A percentile compares a stretch with the other conserved stretches of the same genome.
These are phyloP conservation scores for Teratosphaeriaceae sp. DNA, from an alignment of 2,329 filamentous ascomycete species.

Conservation along the genomic window DNA sequence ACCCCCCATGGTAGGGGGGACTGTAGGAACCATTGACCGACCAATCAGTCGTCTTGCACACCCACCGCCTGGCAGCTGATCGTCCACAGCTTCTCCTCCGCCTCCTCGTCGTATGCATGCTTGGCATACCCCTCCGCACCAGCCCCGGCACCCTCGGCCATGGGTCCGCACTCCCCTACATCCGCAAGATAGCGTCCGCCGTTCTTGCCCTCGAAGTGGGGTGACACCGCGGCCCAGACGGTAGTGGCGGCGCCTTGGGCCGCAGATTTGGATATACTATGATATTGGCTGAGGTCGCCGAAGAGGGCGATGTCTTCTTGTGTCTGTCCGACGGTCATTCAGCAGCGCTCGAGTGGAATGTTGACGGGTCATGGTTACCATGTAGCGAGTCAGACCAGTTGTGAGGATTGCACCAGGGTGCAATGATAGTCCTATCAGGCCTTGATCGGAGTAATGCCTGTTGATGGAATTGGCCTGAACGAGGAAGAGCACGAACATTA, in stretches of 20 bases:
- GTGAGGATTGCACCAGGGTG: slow-evolving; percentile 41
- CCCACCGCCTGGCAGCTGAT: slow-evolving; percentile 29
- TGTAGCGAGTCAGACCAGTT: slow-evolving; percentile 11
- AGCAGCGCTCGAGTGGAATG: no score
- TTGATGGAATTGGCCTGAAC: slow-evolving; percentile 49
- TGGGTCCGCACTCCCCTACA: slow-evolving; percentile 30
- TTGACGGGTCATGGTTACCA: no score
- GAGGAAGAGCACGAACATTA: no score
- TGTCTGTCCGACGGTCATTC: no score
- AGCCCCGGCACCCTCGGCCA: slow-evolving; percentile 16
- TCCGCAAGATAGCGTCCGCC: slow-evolving; percentile 44
- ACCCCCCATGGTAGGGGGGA: no score
- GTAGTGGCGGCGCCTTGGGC: slow-evolving; percentile 47
- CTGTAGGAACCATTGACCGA: no score
- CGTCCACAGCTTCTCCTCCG: slow-evolving; percentile 39
- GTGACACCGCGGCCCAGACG: slow-evolving; percentile 39
- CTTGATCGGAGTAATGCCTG: slow-evolving; percentile 38
- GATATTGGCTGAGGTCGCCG: background rate
- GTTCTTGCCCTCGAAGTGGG: slow-evolving; percentile 34
- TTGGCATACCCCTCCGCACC: slow-evolving; percentile 27
- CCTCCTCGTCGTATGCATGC: slow-evolving; percentile 34
- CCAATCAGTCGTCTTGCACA: slow-evolving; percentile 10
- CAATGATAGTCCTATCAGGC: slow-evolving; percentile 39
- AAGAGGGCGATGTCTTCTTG: background rate
- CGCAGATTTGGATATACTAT: slow-evolving; percentile 11